Base-by-base conservation (phyloP, 2,329 filamentous ascomycete species). In the Microcyclosporella mali region DNA sequence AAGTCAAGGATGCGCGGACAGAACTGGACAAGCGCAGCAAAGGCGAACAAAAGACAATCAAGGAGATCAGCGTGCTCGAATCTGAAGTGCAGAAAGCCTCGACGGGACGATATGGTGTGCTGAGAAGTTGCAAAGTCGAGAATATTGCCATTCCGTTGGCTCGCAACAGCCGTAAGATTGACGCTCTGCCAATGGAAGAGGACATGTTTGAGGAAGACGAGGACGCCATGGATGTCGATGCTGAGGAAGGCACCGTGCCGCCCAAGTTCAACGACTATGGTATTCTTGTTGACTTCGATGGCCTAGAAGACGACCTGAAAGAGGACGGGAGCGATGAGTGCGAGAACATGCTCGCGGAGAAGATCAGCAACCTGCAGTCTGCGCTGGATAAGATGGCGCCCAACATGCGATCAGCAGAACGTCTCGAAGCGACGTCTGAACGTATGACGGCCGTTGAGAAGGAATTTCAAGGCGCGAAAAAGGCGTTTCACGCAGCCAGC, bases 351-450 rank as follows among this genome's bases (percentile, higher is more conserved):
- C 74, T 98, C 1, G 78, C 84, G 40, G 86, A 94, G 41, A 83
- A 81, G 57, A 88, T 98, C 51, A 73, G 77, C 15, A 75, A 76
- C 19, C 74, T 98, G 8, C 81, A 82, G 33, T 71, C 76, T 25
- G 86, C 95, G 55, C 78, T 98, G 15, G 88, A 95, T 61, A 95
- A 95, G 67, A 82, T 97, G 66, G 89, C 92, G 49, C 92, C 92
- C 18, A 97, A 98, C 65, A 94, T 95, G 80, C 87, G 90, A 56
- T 92, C 90, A 7, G 88, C 89, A 66, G 88, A 97, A 61, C 85
- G 90, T 37, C 75, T 98, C 4, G 86, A 92, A 60, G 83, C 81
- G 16, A 89, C 94, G 7, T 85, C 94, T 64, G 77, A 80, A 39
- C 82, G 89, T 47, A 81, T 95, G 17, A 82, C 86, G 51, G 77